These are phyloP conservation scores for Paraphoma sp. DNA, from an alignment of 2,329 filamentous ascomycete genomes.

Conservation along the genomic window DNA sequence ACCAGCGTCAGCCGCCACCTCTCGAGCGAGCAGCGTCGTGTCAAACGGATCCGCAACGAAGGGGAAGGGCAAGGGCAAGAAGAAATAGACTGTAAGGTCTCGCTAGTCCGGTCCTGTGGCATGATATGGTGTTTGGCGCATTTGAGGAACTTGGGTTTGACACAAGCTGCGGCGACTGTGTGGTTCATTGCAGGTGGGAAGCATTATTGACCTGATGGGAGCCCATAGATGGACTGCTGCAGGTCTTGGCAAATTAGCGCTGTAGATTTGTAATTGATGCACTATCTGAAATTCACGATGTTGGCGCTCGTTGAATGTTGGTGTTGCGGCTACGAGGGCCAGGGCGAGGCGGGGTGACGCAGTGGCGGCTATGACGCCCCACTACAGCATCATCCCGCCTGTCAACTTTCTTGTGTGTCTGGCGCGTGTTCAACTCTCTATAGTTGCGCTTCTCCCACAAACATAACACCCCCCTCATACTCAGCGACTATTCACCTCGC, in stretches of 20 bases:
- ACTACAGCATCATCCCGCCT: not conserved
- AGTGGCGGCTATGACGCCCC: slow-evolving; percentile 12
- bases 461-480: not conserved
- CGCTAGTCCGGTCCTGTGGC: not conserved
- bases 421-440: not conserved
- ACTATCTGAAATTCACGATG: not conserved
- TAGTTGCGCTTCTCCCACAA: not conserved
- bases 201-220: not conserved
- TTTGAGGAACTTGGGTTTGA: not conserved
- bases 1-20: slow-evolving; percentile 76
- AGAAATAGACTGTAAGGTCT: slow-evolving; percentile 45
- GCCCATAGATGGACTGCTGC: not conserved
- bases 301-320: not conserved
- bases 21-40: slow-evolving; percentile 85
- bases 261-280: not conserved
- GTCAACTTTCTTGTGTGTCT: slow-evolving; percentile 9
- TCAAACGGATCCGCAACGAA: slow-evolving; percentile 69
- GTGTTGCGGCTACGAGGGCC: slow-evolving; percentile 6
- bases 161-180: not conserved
- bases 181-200: not conserved
- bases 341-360: slow-evolving; percentile 17
- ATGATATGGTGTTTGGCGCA: slow-evolving; percentile 20
- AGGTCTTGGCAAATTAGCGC: not conserved
- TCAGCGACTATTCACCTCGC: not conserved
- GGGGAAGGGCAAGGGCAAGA: slow-evolving; percentile 59